Base-by-base conservation (phyloP, 2,329 filamentous ascomycete species). In the Fusarium setosum region DNA sequence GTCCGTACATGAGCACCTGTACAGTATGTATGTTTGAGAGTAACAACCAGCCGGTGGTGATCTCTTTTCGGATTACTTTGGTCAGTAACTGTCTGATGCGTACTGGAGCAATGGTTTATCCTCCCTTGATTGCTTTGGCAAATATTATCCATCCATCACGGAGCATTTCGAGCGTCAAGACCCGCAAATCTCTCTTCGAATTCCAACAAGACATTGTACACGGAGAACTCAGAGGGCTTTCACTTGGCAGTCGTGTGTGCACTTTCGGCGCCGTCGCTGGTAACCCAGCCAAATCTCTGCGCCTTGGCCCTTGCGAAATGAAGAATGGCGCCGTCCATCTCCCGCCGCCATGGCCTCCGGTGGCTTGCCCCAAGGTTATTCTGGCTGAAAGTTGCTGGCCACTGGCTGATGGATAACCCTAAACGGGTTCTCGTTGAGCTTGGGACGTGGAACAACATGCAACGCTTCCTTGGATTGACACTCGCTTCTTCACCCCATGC, bases 291-390 rank as follows among this genome's bases (percentile, higher is more conserved):
- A 58, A 63, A 58, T 44, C 20, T 56, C 58, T 32, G 50, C 61
- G 49, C 56, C 61, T 66, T 63, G 44, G 50, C 45, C 57, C 48
- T 52, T 57, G 54, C 52, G 51, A 68, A 61, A 67, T 67, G 56
- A 67, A 63, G 23, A 49, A 54, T 50, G 49, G 65, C 62, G 59
- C 47, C 56, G 61, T 45, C 53, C 56, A 68, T 67, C 66, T 69
- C 57, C 60, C 63, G 63, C 63, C 51, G 53, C 59, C 58, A 55
- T 63, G 50, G 65, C 59, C 42, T 61, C 56, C 65, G 56, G 67
- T 67, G 53, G 55, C 58, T 64, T 60, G 35, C 17, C 44, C 24
- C 15, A 26, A n/a, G 24, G 44, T 26, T 53, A 53, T 65, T 67
- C 63, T 59, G 59, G 63, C 45, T 34, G 42, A 53, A 67, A 63